Evolutionary conservation across 2,329 filamentous ascomycete species (phyloP).

Genomic region (Penicillium sp.): DNA sequence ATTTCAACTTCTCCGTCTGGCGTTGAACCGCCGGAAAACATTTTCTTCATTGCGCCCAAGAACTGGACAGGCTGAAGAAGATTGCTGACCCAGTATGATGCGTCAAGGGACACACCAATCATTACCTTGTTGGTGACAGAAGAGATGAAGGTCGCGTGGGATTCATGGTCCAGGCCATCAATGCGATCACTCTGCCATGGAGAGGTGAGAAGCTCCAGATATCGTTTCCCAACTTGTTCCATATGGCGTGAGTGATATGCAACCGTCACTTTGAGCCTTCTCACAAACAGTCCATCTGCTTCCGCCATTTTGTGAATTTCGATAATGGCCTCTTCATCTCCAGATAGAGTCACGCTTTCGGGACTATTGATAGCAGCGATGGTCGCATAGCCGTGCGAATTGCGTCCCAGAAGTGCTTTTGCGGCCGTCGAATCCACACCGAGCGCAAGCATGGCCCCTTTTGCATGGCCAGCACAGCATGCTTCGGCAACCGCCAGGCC

Average conservation of each 20-base stretch:
- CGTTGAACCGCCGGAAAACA: background rate
- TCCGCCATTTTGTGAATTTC: slow-evolving; percentile 22
- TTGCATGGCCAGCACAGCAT: background rate
- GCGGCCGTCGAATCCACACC: slow-evolving; percentile 8
- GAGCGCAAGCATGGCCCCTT: slow-evolving; percentile 16
- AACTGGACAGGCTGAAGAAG: background rate
- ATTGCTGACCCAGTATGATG: background rate
- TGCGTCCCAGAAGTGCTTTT: background rate
- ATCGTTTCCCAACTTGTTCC: slow-evolving; percentile 1
- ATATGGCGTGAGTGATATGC: slow-evolving; percentile 25
- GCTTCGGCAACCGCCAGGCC: slow-evolving; percentile 10
- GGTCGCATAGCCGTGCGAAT: slow-evolving; percentile 1
- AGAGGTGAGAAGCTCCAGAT: background rate
- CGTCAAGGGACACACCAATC: background rate
- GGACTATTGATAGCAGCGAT: slow-evolving; percentile 24
- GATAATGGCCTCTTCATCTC: slow-evolving; percentile 16
- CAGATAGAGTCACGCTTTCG: slow-evolving; percentile 21
- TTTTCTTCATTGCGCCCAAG: background rate
- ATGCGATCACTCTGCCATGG: background rate
- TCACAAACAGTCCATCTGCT: slow-evolving; percentile 14
- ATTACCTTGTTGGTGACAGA: background rate
- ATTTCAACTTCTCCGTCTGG: background rate
- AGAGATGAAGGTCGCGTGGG: background rate
- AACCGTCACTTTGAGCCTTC: slow-evolving; percentile 13
- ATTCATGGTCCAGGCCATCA: background rate